These are phyloP conservation scores for Sugiyamaella sp. DNA, from an alignment of 1,139 yeast genomes.

Conservation along the genomic window DNA sequence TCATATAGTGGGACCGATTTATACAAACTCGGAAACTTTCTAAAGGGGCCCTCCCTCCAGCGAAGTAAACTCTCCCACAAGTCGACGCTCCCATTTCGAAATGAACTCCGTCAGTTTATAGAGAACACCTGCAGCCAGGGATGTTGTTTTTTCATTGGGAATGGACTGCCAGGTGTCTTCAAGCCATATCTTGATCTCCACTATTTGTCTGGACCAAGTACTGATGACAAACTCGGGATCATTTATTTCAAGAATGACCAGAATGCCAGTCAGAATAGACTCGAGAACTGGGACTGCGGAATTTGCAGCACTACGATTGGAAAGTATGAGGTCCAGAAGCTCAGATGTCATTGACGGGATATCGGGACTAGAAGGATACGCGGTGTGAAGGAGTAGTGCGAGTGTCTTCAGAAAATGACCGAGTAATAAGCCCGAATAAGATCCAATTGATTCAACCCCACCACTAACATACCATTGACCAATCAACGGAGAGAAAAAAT, in stretches of 20 bases:
- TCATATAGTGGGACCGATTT: not conserved
- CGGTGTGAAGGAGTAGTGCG: slow-evolving; percentile 57
- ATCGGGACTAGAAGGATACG: slow-evolving; percentile 57
- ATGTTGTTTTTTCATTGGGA: slow-evolving; percentile 51
- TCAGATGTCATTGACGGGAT: slow-evolving; percentile 62
- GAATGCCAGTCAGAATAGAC: slow-evolving; percentile 51
- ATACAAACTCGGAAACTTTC: not conserved
- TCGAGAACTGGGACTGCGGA: slow-evolving; percentile 44
- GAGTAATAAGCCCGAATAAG: slow-evolving; percentile 56
- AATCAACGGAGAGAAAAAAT: slow-evolving; percentile 59
- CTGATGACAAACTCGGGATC: slow-evolving; percentile 47
- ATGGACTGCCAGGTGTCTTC: slow-evolving; percentile 50
- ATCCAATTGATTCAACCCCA: slow-evolving; percentile 44
- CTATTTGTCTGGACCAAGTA: slow-evolving; percentile 42
- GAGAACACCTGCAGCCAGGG: slow-evolving; percentile 56
- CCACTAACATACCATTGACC: slow-evolving; percentile 55
- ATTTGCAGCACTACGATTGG: slow-evolving; percentile 28
- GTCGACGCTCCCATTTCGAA: slow-evolving; percentile 35
- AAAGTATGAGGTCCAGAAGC: slow-evolving; percentile 47
- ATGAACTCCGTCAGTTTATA: slow-evolving; percentile 46
- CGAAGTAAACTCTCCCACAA: slow-evolving; percentile 32
- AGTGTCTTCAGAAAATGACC: slow-evolving; percentile 65
- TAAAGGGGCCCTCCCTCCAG: slow-evolving; percentile 9
- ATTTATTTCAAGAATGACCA: slow-evolving; percentile 52
- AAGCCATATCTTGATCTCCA: slow-evolving; percentile 49